Base-by-base conservation (phyloP, 2,329 filamentous ascomycete species). In the Sporothrix inflata region DNA sequence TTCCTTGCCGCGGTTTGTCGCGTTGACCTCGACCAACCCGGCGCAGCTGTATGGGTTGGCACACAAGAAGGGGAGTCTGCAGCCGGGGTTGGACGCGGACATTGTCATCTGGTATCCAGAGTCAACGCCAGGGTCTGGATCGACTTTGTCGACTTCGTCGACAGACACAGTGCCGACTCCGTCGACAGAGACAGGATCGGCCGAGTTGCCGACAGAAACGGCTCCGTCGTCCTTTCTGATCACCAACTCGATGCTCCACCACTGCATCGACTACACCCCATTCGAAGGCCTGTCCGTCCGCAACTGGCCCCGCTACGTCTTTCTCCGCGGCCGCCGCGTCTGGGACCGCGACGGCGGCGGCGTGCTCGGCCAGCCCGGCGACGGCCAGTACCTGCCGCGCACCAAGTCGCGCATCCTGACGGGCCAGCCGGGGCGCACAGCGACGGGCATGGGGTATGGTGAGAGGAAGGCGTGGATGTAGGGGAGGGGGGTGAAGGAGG, bases 231-330 rank as follows among this genome's bases (percentile, higher is more conserved):
- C n/a, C 12, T 71, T 70, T 7, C 34, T 61, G n/a, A 73, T 75
- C 24, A 51, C 38, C 49, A 88, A 89, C 74, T 79, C 81, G 3
- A 84, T 84, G 78, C 77, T 90, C 74, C 88, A 90, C 78, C 88
- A 90, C 76, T 83, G 87, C 73, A 85, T 89, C 2, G 88, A 91
- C 76, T 89, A 90, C 76, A 89, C 88, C 6, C 88, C 88, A 0
- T 90, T 87, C 75, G 88, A 90, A 76, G 88, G 88, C 0, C 82
- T 82, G 68, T 79, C 77, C n/a, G 77, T 90, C 40, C 83, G 82
- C 34, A 87, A 90, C 71, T 90, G 89, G 88, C 88, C 88, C 14
- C 81, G 88, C 19, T 89, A 86, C 75, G 89, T 87, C 0, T 82
- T 90, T 8, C 74, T 91, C 38, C 79, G 88, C 69, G 88, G 89